Evolutionary conservation across 768 basidiomycete genomes (phyloP).

Genomic region (Cystofilobasidium ferigula): DNA sequence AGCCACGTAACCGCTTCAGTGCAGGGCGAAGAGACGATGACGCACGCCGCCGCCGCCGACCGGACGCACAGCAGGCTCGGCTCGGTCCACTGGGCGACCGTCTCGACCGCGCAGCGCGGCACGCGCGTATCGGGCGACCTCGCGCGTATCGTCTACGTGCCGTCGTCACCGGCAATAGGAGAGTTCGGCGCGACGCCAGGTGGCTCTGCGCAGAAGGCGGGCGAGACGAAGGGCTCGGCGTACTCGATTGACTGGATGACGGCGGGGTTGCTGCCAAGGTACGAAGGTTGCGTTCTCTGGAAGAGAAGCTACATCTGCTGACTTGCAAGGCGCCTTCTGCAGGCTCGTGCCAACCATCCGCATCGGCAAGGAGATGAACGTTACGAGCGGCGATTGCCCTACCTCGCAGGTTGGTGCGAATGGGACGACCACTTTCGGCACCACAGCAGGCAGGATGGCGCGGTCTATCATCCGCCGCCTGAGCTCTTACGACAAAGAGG

Average conservation of each 20-base stretch:
- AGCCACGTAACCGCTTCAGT: neutral
- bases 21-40: neutral
- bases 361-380: slow-evolving; percentile 6
- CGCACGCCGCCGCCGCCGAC: neutral
- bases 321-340: neutral
- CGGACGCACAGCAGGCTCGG: neutral
- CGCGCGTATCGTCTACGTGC: slow-evolving; percentile 7
- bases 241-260: slow-evolving; percentile 18
- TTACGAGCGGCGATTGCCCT: neutral
- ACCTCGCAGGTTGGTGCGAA: neutral
- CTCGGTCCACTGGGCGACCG: slow-evolving; percentile 12
- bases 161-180: neutral
- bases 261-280: neutral
- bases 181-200: slow-evolving; percentile 5
- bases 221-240: neutral
- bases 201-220: neutral
- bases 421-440: neutral
- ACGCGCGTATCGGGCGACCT: neutral
- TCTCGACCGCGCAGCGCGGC: neutral
- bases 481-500: neutral
- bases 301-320: neutral
- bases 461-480: neutral
- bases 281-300: neutral
- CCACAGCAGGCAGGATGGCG: neutral
- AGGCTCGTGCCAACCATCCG: slow-evolving; percentile 10